A percentile compares a stretch with the other conserved stretches of the same genome.
Conservation (phyloP, 2,329 filamentous ascomycete species). For the Phialophora chinensis region DNA sequence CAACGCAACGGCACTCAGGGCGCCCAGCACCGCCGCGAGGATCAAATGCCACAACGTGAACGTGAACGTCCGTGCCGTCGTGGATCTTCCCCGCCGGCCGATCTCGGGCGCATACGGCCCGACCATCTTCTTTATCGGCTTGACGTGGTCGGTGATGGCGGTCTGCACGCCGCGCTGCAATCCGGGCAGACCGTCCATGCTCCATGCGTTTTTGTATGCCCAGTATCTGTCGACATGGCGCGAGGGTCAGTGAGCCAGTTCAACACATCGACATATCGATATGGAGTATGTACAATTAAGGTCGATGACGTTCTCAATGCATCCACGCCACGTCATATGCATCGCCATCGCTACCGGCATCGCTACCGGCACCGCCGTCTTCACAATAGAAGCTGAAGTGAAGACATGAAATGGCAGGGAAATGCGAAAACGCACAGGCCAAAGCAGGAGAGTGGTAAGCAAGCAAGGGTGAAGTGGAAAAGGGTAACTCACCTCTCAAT, state of each 20-base stretch:
- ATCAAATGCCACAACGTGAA: conserved; percentile 30
- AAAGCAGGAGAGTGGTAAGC: not conserved
- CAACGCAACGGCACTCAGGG: conserved; percentile 11
- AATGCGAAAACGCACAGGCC: not conserved
- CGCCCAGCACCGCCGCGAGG: conserved; percentile 29
- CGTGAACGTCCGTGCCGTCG: conserved; percentile 7
- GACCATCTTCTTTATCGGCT: conserved; percentile 40
- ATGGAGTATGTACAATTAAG: no score
- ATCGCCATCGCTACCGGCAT: no score
- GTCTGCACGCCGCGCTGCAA: conserved; percentile 46
- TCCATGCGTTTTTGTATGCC: conserved; percentile 59
- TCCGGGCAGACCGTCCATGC: conserved; percentile 66
- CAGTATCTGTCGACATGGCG: conserved; percentile 56
- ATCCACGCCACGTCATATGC: no score
- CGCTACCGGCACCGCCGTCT: no score
- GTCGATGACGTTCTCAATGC: not conserved
- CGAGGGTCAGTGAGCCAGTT: not conserved
- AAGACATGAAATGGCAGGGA: no score
- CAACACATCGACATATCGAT: not conserved
- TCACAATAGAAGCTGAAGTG: no score
- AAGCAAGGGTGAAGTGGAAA: not conserved
- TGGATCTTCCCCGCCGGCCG: not conserved
- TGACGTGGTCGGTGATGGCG: conserved; percentile 31
- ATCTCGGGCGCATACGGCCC: conserved; percentile 32
- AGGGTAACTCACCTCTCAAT: conserved; percentile 42